Base-by-base conservation (phyloP, 2,329 filamentous ascomycete genomes). In the Penicillium nordicum region DNA sequence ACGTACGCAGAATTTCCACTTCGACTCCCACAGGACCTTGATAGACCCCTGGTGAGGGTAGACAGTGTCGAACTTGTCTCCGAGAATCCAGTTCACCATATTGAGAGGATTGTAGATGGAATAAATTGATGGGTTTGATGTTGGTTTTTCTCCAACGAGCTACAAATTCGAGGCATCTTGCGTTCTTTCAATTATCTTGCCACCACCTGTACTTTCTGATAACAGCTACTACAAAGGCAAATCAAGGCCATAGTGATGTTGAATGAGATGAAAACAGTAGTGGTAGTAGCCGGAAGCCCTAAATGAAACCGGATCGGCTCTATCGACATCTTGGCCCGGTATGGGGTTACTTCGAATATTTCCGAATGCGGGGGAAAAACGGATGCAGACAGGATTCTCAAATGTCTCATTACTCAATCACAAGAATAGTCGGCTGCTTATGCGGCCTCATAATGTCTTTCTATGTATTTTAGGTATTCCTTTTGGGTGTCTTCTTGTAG, bases 11-110 rank as follows among this genome's bases (percentile, higher is more conserved):
- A 81, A 77, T 72, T 86, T 86, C 88, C 88, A 92, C 73, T 89
- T 90, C 7, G 85, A 88, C 74, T 89, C 86, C 88, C 89, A 92
- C 29, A 89, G 74, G 10, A 80, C 80, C 66, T 82, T 77, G 62
- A 87, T 85, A 25, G 81, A 82, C 34, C 79, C 76, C 62, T 86
- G 82, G 66, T 87, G 85, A 21, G 84, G 79, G 44, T 79, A 78
- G 44, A 76, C 69, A 32, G 76, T 74, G 54, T 79, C 68, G 63
- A 81, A 79, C 50, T 76, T 77, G 52, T 79, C 75, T 58, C 78
- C 79, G 37, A 80, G 59, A 29, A 73, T 71, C 71, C 71, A 73
- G 8, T 56, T 59, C 9, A 62, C 48, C 60, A 66, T 69, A 10
- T 37, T 64, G 59, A 55, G n/a, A 16, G 16, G 42, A 9, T 8